A percentile compares a stretch with the other conserved stretches of the same genome.
Conservation (phyloP, 257 asterid genomes). For the Sherardia arvensis region DNA sequence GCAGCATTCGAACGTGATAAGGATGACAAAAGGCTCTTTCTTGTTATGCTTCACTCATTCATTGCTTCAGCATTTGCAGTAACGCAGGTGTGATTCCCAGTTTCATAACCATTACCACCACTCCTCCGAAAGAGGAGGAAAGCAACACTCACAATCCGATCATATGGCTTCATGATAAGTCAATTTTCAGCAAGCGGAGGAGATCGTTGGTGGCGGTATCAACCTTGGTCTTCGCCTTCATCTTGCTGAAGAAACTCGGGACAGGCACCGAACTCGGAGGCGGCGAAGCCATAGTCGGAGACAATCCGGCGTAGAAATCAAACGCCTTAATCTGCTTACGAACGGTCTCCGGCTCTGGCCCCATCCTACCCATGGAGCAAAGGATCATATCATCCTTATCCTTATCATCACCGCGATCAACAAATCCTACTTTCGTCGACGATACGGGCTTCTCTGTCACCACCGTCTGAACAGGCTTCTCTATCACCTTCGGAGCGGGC, state of each 20-base stretch:
- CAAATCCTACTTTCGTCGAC: background rate
- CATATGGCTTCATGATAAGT: conserved; percentile 5
- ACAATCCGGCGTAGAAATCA: conserved; percentile 20
- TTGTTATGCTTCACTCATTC: conserved; percentile 5
- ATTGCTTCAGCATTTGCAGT: conserved; percentile 1
- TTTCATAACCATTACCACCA: conserved; percentile 2
- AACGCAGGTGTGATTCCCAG: conserved; percentile 8
- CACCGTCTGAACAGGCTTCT: background rate
- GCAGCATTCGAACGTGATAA: background rate
- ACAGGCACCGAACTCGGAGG: conserved; percentile 25
- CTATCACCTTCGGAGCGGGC: background rate
- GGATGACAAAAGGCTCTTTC: background rate
- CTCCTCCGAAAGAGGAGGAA: conserved; percentile 8
- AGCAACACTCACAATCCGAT: conserved; percentile 1
- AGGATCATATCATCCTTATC: conserved; percentile 15
- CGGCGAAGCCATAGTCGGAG: conserved; percentile 20
- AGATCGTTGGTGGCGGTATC: conserved; percentile 12
- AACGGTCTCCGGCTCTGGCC: conserved; percentile 24
- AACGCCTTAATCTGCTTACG: conserved; percentile 16
- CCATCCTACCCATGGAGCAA: conserved; percentile 19
- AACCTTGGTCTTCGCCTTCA: conserved; percentile 9
- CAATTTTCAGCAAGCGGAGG: conserved; percentile 18
- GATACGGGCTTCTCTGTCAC: background rate
- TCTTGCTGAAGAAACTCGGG: conserved; percentile 14
- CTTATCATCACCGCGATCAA: background rate